Base-by-base conservation (phyloP, 768 basidiomycete species). In the Pleurotus citrinopileatus region DNA sequence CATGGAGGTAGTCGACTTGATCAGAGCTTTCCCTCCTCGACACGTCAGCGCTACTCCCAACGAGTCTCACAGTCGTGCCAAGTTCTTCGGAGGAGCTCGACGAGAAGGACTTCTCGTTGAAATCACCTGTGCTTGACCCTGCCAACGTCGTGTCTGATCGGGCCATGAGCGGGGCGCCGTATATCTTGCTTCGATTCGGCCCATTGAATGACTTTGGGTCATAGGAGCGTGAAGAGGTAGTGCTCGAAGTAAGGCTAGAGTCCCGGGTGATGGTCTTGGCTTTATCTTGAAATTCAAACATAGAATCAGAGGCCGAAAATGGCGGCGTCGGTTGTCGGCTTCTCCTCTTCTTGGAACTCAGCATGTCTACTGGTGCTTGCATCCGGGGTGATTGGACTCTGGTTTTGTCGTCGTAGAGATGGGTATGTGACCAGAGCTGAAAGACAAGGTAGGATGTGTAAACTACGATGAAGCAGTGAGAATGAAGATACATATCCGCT, bases 351-450 rank as follows among this genome's bases (percentile, higher is more conserved):
- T n/a, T 40, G 5, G 38, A 19, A 9, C 13, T 32, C 29, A 12
- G 17, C 5, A 40, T 2, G 2, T 40, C 15, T 7, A 40, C 38
- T 19, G 38, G 38, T 9, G 13, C 38, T 19, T 40, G 9, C 32
- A 10, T n/a, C n/a, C 32, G 12, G 10, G 38, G 38, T 19, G 17
- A 19, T 19, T 7, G 5, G 5, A 13, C 13, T 13, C 19, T 40
- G 17, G 26, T 27, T 10, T 65, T 57, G 52, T 84, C 80, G 55
- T 68, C 70, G 58, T 89, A 94, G 13, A 94, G 74, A 58, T 83
- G 73, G 3, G 84, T 80, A 65, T 94, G 91, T 0, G 90, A 91
- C 72, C 76, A 87, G 8, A 57, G 52, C 29, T 57, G 56, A 25
- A 57, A 57, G 17, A 57, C 32, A 15, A 57, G 43, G 25, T 57